Base-by-base conservation (phyloP, 768 basidiomycete species). In the Grammothele lineata region DNA sequence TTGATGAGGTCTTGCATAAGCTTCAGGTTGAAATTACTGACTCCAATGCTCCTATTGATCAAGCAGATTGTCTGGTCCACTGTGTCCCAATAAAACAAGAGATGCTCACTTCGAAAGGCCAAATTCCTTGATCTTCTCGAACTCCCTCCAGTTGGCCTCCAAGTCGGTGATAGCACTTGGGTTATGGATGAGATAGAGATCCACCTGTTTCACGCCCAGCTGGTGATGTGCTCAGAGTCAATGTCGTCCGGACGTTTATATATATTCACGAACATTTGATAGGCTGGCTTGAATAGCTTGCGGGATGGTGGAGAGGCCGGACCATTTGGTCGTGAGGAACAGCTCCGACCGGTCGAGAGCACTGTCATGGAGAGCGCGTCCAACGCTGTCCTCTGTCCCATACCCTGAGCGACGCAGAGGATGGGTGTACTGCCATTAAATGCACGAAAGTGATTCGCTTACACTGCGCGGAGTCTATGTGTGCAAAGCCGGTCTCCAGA, bases 21-120 rank as follows among this genome's bases (percentile, higher is more conserved):
- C 1, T 69, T 60, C 25, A 84, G 51, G 4, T 58, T 60, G 61
- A 83, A 87, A 63, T 88, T 88, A 66, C 80, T 81, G 45, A 89
- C 83, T 15, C 85, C 85, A 43, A 85, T 84, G 60, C 78, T 83
- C 74, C 82, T 85, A 47, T 3, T n/a, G n/a, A n/a, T n/a, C n/a
- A n/a, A n/a, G n/a, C n/a, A n/a, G 40, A 8, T 21, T 10, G 9
- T 1, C 11, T 17, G n/a, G 6, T 40, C 36, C 10, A 15, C 3
- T 1, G n/a, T n/a, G n/a, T n/a, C n/a, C n/a, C n/a, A 30, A 30
- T 30, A 17, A 19, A 17, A 17, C 15, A 36, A 6, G 35, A 2
- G 19, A 12, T 2, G 10, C 58, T 8, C 41, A 72, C 70, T 62
- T 73, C 2, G 70, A 55, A 2, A 70, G 55, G 0, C 71, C 68